phyloP scores from a whole-genome alignment of 129 eudicot species.

The Centaurea solstitialis region DNA sequence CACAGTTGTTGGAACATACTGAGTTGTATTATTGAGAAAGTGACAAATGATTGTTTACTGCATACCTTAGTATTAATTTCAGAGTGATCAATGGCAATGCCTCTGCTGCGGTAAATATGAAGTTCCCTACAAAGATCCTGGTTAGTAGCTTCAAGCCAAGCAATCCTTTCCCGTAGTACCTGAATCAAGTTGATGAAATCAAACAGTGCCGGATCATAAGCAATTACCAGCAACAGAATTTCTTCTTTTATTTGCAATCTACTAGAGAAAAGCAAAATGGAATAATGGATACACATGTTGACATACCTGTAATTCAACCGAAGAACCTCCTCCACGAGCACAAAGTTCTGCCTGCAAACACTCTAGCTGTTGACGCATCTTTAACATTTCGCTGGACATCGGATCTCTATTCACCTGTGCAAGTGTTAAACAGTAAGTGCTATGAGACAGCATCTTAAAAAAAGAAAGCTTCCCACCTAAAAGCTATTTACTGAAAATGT shows the following conservation, averaged over 20 bases:
- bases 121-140: conserved; percentile 91
- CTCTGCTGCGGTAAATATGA: conserved; percentile 59
- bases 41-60: not conserved
- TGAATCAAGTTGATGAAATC: conserved; percentile 23
- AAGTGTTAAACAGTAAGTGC: not conserved
- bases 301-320: conserved; percentile 79
- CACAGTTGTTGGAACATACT: not conserved
- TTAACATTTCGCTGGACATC: conserved; percentile 89
- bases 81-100: conserved; percentile 48
- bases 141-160: conserved; percentile 94
- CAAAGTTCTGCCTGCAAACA: conserved; percentile 98
- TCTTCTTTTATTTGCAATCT: not conserved
- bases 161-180: conserved; percentile 76
- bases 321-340: conserved; percentile 91
- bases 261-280: not conserved
- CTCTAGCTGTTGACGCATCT: conserved; percentile 96
- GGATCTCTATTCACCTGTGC: conserved; percentile 90
- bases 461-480: conserved; percentile 9
- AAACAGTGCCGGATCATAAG: not conserved
- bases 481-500: not conserved
- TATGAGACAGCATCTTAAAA: conserved; percentile 5
- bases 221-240: not conserved
- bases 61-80: conserved; percentile 62
- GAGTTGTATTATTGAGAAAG: not conserved
- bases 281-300: not conserved